phyloP scores from a whole-genome alignment of 345 rosid genomes.

The Murraya koenigii region DNA sequence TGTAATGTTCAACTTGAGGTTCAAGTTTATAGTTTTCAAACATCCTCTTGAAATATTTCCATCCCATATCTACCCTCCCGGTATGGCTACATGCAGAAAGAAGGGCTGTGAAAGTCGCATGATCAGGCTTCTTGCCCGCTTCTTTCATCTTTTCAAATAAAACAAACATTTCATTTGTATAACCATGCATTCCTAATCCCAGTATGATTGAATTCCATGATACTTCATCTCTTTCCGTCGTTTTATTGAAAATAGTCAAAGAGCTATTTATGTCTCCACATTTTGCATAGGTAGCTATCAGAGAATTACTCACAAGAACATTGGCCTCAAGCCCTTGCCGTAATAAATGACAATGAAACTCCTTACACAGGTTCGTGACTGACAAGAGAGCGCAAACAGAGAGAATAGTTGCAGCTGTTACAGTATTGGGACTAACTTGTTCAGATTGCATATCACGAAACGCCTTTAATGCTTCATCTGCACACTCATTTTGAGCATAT shows the following conservation, averaged over 20 bases:
- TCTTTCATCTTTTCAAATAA: constrained; percentile 41
- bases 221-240: constrained; percentile 29
- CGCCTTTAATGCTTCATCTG: constrained; percentile 33
- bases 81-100: constrained; percentile 49
- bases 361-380: constrained; percentile 33
- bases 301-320: constrained; percentile 41
- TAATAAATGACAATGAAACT: constrained; percentile 40
- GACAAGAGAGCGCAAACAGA: constrained; percentile 38
- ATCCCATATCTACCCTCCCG: constrained; percentile 38
- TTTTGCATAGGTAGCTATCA: constrained; percentile 41
- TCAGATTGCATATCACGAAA: constrained; percentile 35
- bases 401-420: constrained; percentile 41
- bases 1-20: constrained; percentile 45
- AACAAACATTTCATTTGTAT: constrained; percentile 24
- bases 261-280: constrained; percentile 38
- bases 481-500: constrained; percentile 33
- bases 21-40: constrained; percentile 33
- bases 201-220: constrained; percentile 47
- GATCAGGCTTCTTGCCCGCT: constrained; percentile 32
- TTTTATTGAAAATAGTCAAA: constrained; percentile 28
- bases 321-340: constrained; percentile 29
- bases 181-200: constrained; percentile 46
- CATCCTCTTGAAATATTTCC: constrained; percentile 39
- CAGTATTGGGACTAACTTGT: constrained; percentile 33
- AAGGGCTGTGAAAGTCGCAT: constrained; percentile 39